phyloP scores from a whole-genome alignment of 2,329 filamentous ascomycete species.

The Aureobasidium sp. region DNA sequence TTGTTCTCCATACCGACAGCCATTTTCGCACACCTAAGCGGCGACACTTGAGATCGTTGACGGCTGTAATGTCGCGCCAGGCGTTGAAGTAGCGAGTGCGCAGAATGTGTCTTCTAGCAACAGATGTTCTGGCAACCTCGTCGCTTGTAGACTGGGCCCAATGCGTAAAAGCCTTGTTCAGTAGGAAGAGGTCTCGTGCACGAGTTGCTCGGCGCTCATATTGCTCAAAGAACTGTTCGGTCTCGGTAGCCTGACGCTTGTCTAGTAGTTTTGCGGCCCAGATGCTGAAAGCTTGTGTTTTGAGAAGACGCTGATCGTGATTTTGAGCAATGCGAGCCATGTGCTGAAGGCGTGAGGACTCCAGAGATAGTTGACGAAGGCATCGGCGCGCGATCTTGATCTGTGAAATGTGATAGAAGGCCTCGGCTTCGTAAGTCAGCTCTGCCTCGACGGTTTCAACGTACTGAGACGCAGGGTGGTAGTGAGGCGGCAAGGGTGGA shows the following conservation, averaged over 20 bases:
- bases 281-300: slow-evolving; percentile 45
- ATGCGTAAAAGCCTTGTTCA: slow-evolving; percentile 56
- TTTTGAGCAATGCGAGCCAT: slow-evolving; percentile 31
- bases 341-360: slow-evolving; percentile 34
- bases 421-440: neutral
- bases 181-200: slow-evolving; percentile 57
- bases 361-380: slow-evolving; percentile 31
- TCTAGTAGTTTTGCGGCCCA: slow-evolving; percentile 37
- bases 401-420: slow-evolving; percentile 4
- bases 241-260: slow-evolving; percentile 38
- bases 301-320: slow-evolving; percentile 43
- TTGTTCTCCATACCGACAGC: slow-evolving; percentile 45
- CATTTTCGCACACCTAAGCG: slow-evolving; percentile 48
- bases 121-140: slow-evolving; percentile 56
- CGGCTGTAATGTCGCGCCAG: slow-evolving; percentile 58
- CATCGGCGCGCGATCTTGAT: slow-evolving; percentile 34
- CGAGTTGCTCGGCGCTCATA: slow-evolving; percentile 53
- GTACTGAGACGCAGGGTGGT: neutral
- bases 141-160: slow-evolving; percentile 61
- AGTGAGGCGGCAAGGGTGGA: neutral
- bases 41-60: slow-evolving; percentile 48
- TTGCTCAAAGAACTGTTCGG: slow-evolving; percentile 46
- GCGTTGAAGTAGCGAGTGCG: slow-evolving; percentile 60
- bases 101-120: slow-evolving; percentile 63
- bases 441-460: neutral